Evolutionary conservation across 768 basidiomycete genomes (phyloP), one percentile per base, ranked within the genome.

Genomic region (Chiua virens): DNA sequence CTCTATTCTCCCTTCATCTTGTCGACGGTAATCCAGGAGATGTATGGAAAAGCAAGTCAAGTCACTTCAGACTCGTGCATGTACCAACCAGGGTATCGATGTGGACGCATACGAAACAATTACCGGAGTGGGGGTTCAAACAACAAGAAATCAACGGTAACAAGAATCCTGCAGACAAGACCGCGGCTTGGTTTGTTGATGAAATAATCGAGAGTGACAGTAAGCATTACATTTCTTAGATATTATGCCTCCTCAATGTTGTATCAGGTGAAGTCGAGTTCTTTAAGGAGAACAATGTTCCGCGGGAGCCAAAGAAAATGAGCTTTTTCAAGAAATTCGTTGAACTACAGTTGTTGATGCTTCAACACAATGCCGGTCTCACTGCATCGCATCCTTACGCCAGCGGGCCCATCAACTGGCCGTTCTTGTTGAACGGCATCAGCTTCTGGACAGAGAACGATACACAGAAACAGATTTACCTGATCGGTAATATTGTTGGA

Each of bases 71-170:
- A 62, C 79, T 99, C 11, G 74, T 94, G 13, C 97, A 99, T 69
- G 77, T 90, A 2, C 81, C 89, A 1, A 98, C 96, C 2, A 86
- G 81, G 66, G 97, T 99, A 20, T 83, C 90, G 1, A 81, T 99
- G 76, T 98, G 94, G 95, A 98, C 95, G 8, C 91, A 95, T 60
- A 55, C 78, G 17, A 81, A 86, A 47, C 81, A 85, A 43, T 78
- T 99, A 13, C 97, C 97, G 0, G 94, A 97, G 3, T 98, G 97
- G 97, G 97, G 87, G 4, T 94, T 87, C 78, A 89, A 89, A 66
- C 96, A 98, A 67, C 94, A 98, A 65, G 97, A 98, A 66, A 82
- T 99, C 55, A 99, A 99, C 61, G 97, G 97, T 0, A 94, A 97
- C 73, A 99, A 98, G 76, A 94, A 89, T 52, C 75, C 87, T 5